Evolutionary conservation across 495 filamentous ascomycete genomes (phyloP), one percentile per base, ranked within the genome.

Genomic region (Durotheca rogersii): DNA sequence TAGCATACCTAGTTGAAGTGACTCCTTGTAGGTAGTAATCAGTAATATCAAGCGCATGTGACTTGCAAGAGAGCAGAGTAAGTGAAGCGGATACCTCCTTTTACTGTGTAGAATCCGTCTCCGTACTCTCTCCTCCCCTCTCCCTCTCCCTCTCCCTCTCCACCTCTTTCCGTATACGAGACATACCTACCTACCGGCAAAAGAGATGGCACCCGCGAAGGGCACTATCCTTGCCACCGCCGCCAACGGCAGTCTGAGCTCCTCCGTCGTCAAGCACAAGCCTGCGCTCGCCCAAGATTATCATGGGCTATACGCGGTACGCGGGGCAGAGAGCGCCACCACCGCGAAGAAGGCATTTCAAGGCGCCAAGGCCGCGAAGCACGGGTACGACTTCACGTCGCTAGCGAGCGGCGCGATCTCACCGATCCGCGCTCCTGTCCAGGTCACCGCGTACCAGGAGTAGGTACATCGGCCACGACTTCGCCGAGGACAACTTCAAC

Each of bases 201-300:
- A n/a, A n/a, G n/a, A n/a, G n/a, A 66, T 66, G 62, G 38, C 56
- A 23, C 43, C 56, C 21, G 20, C 42, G 2, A 64, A 62, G 21
- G 64, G 63, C 33, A 77, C 78, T 6, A 72, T 83, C 38, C 47
- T 85, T 17, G 58, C 84, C 10, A 85, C 81, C 7, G 81, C 80
- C 14, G 73, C 80, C 34, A 83, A 65, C 23, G 61, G 61, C 17
- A 58, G 61, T 67, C 30, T 74, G 68, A 81, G 35, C 72, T 76
- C 50, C 60, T 75, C 58, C 67, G 76, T 58, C 68, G 73, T 46
- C 56, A 74, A 52, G 67, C 75, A 48, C 35, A 51, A 56, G 7
- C 67, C 73, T 3, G 51, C 69, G 1, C 44, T 65, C 4, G 66
- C 65, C 29, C 62, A 67, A 15, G 37, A 56, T 61, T 58, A 66